Evolutionary conservation across 345 rosid species (phyloP).

Genomic region (Eucalyptus leucophloia): DNA sequence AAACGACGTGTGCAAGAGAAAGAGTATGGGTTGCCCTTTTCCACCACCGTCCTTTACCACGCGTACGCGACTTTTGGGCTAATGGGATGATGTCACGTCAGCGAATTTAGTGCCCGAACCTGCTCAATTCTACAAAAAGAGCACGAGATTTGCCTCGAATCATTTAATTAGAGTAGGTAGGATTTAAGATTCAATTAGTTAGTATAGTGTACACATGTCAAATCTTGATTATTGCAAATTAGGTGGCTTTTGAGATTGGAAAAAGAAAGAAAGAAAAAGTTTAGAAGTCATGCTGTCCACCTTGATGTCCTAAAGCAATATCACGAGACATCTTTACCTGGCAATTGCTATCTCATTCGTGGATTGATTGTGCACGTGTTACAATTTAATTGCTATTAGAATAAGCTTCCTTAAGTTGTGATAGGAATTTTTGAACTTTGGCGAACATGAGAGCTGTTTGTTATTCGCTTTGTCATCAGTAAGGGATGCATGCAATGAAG

Average conservation of each 20-base stretch:
- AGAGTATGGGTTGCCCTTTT: background rate
- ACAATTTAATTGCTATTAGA: background rate
- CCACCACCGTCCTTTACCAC: background rate
- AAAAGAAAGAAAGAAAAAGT: background rate
- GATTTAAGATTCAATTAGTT: background rate
- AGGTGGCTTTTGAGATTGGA: background rate
- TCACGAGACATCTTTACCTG: no score
- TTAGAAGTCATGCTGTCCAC: rapidly evolving
- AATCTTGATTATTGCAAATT: background rate
- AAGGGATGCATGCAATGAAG: background rate
- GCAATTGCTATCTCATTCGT: background rate
- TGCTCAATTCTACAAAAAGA: background rate
- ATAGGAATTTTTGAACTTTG: no score
- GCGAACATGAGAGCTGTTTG: no score
- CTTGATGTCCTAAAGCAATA: no score
- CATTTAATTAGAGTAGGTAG: background rate
- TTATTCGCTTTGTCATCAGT: no score
- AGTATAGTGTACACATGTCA: background rate
- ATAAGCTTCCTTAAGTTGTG: background rate
- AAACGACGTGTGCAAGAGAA: background rate
- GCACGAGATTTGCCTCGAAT: background rate
- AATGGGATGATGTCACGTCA: background rate
- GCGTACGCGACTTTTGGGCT: background rate
- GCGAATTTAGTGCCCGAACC: background rate
- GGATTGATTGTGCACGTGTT: background rate